Evolutionary conservation across 2,329 filamentous ascomycete genomes (phyloP).

Genomic region (Diaporthe amygdali): DNA sequence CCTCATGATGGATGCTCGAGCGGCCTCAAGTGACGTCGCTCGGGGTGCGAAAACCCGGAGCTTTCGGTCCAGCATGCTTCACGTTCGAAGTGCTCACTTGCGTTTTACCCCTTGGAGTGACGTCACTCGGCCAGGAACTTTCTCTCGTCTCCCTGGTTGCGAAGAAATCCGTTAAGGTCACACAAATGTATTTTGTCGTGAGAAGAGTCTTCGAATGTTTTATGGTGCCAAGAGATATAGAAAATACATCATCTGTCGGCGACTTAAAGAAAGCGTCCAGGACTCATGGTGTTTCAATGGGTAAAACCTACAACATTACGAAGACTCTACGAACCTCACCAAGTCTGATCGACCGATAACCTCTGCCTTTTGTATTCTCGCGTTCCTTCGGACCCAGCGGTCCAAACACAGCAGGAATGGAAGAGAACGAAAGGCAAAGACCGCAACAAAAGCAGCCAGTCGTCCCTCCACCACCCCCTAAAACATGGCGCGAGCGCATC

Average conservation of each 20-base stretch:
- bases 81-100: neutral
- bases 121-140: neutral
- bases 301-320: neutral
- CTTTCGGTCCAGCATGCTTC: neutral
- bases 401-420: neutral
- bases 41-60: neutral
- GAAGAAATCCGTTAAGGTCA: too few relatives aligned
- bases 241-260: neutral
- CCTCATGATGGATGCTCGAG: neutral
- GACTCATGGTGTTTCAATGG: neutral
- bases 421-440: neutral
- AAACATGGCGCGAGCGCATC: conserved; percentile 42
- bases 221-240: neutral
- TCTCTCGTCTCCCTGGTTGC: neutral
- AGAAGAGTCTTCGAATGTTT: neutral
- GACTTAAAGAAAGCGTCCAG: too few relatives aligned
- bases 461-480: conserved; percentile 33
- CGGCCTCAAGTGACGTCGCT: neutral
- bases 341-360: neutral
- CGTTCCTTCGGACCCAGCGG: too few relatives aligned
- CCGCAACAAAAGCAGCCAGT: neutral
- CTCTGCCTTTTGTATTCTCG: too few relatives aligned
- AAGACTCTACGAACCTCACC: neutral
- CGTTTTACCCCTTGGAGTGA: neutral
- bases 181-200: neutral